These are phyloP conservation scores for Plasmodium inui DNA, from an alignment of 169 alveolate genomes.

Conservation along the genomic window DNA sequence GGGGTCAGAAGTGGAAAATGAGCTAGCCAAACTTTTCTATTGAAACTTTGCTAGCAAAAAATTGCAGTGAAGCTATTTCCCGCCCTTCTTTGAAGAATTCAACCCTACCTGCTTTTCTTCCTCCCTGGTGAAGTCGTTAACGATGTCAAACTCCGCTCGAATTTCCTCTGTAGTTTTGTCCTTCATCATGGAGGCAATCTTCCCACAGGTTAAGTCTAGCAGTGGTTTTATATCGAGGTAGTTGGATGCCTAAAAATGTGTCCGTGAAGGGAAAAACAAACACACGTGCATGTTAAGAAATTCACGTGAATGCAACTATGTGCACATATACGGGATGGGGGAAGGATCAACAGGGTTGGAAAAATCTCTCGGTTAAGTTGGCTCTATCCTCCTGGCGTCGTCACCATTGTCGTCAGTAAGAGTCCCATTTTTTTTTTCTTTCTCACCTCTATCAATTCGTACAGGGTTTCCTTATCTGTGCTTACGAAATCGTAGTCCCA, in stretches of 20 bases:
- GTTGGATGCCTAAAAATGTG: conserved; percentile 91
- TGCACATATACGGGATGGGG: background rate
- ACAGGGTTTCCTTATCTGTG: conserved; percentile 92
- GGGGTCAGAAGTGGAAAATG: background rate
- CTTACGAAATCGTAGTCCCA: conserved; percentile 96
- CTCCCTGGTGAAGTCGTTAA: conserved; percentile 96
- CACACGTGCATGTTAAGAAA: background rate
- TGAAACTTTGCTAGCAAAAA: too few species aligned
- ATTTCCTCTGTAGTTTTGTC: conserved; percentile 95
- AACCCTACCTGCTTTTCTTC: conserved; percentile 90
- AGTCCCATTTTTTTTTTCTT: background rate
- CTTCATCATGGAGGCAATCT: conserved; percentile 95
- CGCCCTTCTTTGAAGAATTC: background rate
- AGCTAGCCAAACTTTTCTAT: background rate
- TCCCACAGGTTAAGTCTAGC: conserved; percentile 94
- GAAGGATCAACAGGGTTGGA: background rate
- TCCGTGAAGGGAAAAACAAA: background rate
- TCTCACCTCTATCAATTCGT: conserved; percentile 91
- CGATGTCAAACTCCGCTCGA: conserved; percentile 93
- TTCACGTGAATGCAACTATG: background rate
- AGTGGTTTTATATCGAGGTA: conserved; percentile 94
- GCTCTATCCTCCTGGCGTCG: background rate
- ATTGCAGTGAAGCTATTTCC: too few species aligned
- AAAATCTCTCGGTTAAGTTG: background rate
- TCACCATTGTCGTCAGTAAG: background rate